Evolutionary conservation across 768 basidiomycete species (phyloP), one percentile per base, ranked within the genome.

Genomic region (Lentinula lateritia): DNA sequence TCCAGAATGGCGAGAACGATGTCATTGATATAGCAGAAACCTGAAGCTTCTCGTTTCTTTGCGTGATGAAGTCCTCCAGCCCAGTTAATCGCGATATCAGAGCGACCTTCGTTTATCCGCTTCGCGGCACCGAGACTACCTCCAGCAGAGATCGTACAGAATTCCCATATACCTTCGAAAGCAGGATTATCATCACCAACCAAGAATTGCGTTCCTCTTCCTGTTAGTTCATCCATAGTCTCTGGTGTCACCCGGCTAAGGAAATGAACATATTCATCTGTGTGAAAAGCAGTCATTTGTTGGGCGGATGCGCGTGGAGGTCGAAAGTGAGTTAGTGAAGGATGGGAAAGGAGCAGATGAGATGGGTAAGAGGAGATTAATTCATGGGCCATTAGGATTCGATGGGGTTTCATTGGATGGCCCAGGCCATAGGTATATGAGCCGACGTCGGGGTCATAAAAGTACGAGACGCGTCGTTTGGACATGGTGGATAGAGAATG

Each of bases 21-120:
- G 73, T 95, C 92, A 73, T 99, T 99, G 75, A 98, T 89, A 78
- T 98, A 99, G 80, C 97, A 99, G 75, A 99, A 99, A 13, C 97
- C 97, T 6, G 91, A 92, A 0, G 96, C 97, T 76, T 98, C 97
- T 60, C 92, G 85, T 73, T 98, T 98, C 77, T 99, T 99, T n/a
- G 97, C 97, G 73, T 99, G 97, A 74, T 99, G 97, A 3, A 99
- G 82, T 2, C 97, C 97, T 8, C 97, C 97, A 0, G 97, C 94
- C 97, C 16, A 92, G 71, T 41, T 90, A 76, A 38, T 63, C 5
- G 64, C 64, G 52, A 90, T 85, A 66, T 92, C 89, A 2, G 94
- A 81, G 1, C 89, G 80, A 1, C 95, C 95, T 3, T 84, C 83
- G 52, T 89, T 81, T 62, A 98, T 80, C 20, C 89, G 80, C 64